phyloP scores from a whole-genome alignment of 2,329 filamentous ascomycete species.

The Phialocephala sp. region DNA sequence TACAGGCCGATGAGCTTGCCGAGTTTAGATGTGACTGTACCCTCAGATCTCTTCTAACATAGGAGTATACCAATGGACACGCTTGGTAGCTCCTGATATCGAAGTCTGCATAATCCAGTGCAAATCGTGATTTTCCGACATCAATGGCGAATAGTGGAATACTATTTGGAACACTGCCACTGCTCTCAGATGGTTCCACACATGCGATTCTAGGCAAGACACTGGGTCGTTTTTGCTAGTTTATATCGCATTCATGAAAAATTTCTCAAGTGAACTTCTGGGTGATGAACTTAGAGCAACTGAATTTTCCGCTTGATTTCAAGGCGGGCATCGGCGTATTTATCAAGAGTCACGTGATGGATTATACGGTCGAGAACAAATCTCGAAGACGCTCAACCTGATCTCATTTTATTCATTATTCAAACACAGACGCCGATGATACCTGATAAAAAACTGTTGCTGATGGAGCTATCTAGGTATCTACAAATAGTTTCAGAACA shows the following conservation, averaged over 20 bases:
- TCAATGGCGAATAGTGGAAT: no score
- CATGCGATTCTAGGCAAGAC: background rate
- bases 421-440: background rate
- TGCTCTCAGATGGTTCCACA: slow-evolving; percentile 2
- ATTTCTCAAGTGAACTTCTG: background rate
- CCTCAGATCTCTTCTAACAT: background rate
- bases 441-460: background rate
- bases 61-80: background rate
- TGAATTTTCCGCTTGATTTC: background rate
- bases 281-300: slow-evolving; percentile 5
- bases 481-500: slow-evolving; percentile 3
- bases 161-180: no score
- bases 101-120: slow-evolving; percentile 1
- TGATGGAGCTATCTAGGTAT: background rate
- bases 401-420: background rate
- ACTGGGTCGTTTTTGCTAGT: background rate
- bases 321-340: background rate
- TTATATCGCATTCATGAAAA: background rate
- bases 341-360: background rate
- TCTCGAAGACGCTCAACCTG: background rate
- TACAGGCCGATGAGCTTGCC: background rate
- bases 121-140: background rate
- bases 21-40: slow-evolving; percentile 2
- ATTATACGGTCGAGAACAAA: background rate
- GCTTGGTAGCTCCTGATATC: background rate